These are phyloP conservation scores for Coemansia sp. DNA, from an alignment of 192 early-diverging fungal species.

Conservation along the genomic window DNA sequence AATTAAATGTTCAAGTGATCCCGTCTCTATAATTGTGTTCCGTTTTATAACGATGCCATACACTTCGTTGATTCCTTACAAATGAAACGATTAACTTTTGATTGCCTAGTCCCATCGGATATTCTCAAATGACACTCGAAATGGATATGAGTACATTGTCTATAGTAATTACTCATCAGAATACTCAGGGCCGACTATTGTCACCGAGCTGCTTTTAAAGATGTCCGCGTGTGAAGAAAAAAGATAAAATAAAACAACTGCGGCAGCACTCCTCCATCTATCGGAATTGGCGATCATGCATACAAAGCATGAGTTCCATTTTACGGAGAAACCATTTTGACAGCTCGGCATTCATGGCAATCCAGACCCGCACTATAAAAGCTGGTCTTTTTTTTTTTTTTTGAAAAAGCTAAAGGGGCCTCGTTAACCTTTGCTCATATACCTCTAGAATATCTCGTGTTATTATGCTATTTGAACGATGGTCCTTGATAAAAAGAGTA, in stretches of 20 bases:
- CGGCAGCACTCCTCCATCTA: background rate
- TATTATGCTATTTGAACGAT: background rate
- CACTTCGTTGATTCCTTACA: too few species aligned
- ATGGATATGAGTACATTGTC: too few species aligned
- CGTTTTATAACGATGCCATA: too few species aligned
- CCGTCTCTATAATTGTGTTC: too few species aligned
- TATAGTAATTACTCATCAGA: background rate
- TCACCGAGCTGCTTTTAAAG: background rate
- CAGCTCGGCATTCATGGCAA: background rate
- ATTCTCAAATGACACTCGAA: too few species aligned
- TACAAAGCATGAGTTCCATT: background rate
- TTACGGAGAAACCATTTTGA: background rate
- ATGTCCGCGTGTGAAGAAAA: conserved; percentile 3
- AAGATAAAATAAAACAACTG: background rate
- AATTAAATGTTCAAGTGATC: background rate
- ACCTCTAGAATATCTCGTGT: background rate
- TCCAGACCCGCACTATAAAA: background rate
- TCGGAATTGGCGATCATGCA: conserved; percentile 1
- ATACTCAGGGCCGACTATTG: background rate
- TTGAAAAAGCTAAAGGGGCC: background rate
- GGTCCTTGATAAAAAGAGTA: background rate
- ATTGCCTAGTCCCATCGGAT: too few species aligned
- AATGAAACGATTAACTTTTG: too few species aligned
- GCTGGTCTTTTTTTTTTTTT: too few species aligned
- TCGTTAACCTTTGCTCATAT: background rate